These are phyloP conservation scores for Microdochium paspali DNA, from an alignment of 2,329 filamentous ascomycete species.

Conservation along the genomic window DNA sequence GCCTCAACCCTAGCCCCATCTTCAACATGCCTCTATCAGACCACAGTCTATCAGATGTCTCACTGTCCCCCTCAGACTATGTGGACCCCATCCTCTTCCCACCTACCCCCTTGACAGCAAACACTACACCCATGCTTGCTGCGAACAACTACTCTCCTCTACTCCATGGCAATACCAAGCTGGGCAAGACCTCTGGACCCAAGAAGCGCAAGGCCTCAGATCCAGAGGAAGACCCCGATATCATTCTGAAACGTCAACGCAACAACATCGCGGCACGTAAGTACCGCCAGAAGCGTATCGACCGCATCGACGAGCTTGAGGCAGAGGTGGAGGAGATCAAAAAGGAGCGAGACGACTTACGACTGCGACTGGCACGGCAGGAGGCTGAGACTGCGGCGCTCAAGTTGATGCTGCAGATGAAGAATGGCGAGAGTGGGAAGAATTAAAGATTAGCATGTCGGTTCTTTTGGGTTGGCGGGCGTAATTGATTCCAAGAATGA, in stretches of 20 bases:
- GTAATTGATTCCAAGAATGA: neutral
- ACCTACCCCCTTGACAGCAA: neutral
- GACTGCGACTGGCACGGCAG: conserved; percentile 50
- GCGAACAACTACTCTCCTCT: neutral
- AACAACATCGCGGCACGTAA: conserved; percentile 65
- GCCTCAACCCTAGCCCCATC: conserved; percentile 1
- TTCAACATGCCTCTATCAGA: neutral
- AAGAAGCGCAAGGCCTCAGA: conserved; percentile 10
- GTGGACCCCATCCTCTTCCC: neutral
- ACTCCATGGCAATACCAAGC: neutral
- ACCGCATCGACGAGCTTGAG: conserved; percentile 55
- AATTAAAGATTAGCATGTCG: neutral
- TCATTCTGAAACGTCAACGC: conserved; percentile 47
- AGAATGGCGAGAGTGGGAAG: neutral
- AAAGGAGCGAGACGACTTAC: conserved; percentile 53
- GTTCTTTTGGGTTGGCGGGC: neutral
- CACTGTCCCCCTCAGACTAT: neutral
- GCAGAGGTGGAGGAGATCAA: conserved; percentile 46
- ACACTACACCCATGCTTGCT: neutral
- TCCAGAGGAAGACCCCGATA: conserved; percentile 17
- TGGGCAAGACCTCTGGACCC: conserved; percentile 1
- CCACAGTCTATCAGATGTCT: neutral
- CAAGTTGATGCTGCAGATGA: conserved; percentile 35
- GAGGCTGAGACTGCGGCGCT: conserved; percentile 58
- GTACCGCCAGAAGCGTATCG: conserved; percentile 61